phyloP scores from a whole-genome alignment of 352 stramenopile genomes.

The Hyaloperonospora arabidopsidis region DNA sequence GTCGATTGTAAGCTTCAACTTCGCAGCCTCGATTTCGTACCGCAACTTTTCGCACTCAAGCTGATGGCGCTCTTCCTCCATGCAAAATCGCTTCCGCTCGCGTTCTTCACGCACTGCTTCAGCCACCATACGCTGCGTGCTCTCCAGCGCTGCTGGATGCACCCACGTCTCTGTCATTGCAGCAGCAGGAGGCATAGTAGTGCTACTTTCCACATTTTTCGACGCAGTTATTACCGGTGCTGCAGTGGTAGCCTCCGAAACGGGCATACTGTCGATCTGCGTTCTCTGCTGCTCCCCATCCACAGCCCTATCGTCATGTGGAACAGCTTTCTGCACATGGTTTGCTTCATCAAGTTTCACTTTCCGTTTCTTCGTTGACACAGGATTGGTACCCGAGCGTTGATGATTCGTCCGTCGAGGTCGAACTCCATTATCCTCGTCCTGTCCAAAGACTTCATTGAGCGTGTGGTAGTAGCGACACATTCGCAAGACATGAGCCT shows the following conservation, averaged over 20 bases:
- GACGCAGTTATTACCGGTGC: neutral
- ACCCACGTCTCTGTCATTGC: constrained; percentile 17
- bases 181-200: constrained; percentile 10
- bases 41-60: constrained; percentile 64
- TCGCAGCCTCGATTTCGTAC: constrained; percentile 45
- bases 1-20: constrained; percentile 46
- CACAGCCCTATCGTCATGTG: neutral
- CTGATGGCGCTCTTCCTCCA: constrained; percentile 50
- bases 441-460: constrained; percentile 44
- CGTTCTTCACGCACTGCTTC: constrained; percentile 58
- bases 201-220: neutral
- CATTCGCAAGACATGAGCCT: constrained; percentile 48
- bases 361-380: constrained; percentile 15
- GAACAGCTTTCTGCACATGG: constrained; percentile 3
- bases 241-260: neutral
- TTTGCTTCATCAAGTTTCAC: constrained; percentile 6
- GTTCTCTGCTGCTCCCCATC: constrained; percentile 5
- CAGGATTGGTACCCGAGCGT: neutral
- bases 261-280: neutral
- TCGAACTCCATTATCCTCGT: constrained; percentile 21
- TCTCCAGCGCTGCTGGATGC: constrained; percentile 33
- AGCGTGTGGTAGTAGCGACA: constrained; percentile 70
- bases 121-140: constrained; percentile 40
- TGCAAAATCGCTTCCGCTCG: constrained; percentile 49
- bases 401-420: constrained; percentile 24